A percentile compares a stretch with the other conserved stretches of the same genome.
Evolutionary conservation across 352 stramenopile genomes (phyloP).

Genomic region (Thraustochytrium striatum): DNA sequence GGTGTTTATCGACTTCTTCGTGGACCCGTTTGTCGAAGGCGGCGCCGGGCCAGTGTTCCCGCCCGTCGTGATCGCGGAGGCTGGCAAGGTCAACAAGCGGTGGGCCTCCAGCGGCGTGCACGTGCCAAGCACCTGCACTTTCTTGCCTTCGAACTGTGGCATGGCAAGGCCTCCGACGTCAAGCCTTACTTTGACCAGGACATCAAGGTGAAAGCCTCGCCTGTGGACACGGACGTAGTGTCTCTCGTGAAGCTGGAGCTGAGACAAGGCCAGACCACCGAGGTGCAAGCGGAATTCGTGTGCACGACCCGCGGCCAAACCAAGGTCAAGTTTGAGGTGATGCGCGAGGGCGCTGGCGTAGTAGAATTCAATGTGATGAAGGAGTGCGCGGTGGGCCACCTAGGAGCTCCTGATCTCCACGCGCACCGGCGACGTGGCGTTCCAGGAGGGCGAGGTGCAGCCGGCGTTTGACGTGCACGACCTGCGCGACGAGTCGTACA

Average conservation of each 20-base stretch:
- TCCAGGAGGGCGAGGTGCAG: conserved; percentile 3
- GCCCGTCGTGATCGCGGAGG: conserved; percentile 11
- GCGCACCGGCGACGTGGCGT: conserved; percentile 15
- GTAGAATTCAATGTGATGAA: background rate
- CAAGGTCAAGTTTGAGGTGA: background rate
- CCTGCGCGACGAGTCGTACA: conserved; percentile 3
- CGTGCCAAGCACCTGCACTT: conserved; percentile 38
- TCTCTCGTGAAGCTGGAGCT: conserved; percentile 10
- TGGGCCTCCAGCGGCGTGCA: background rate
- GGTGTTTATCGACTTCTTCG: conserved; percentile 33
- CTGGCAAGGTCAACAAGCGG: background rate
- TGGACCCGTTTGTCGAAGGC: background rate
- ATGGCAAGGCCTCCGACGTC: background rate
- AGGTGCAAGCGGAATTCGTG: conserved; percentile 23
- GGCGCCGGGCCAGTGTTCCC: background rate
- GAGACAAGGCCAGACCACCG: background rate
- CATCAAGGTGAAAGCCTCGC: background rate
- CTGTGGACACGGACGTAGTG: background rate
- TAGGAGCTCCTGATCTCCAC: conserved; percentile 5
- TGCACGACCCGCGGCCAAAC: background rate
- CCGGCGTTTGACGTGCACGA: conserved; percentile 41
- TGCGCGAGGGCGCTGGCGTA: background rate
- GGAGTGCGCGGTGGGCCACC: conserved; percentile 2
- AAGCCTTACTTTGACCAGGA: conserved; percentile 42
- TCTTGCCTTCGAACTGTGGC: conserved; percentile 20